A percentile compares a stretch with the other conserved stretches of the same genome.
These are phyloP conservation scores for Eragrostis curvula DNA, from an alignment of 176 grass and related monocot genomes.

Conservation along the genomic window DNA sequence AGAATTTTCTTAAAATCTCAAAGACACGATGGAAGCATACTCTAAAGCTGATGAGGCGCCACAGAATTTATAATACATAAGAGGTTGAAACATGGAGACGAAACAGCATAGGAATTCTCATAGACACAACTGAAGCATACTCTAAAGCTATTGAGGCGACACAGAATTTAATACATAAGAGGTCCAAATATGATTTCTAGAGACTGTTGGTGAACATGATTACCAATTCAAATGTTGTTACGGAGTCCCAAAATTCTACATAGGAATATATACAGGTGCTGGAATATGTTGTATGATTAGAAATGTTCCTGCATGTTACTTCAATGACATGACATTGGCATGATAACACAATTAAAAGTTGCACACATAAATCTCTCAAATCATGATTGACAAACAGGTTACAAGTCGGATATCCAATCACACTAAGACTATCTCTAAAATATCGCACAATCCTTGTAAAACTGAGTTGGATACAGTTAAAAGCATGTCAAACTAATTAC, in stretches of 20 bases:
- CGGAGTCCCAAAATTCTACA: too few species aligned
- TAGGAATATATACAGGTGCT: neutral
- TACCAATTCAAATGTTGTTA: neutral
- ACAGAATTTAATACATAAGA: neutral
- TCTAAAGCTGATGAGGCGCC: neutral
- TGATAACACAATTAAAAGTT: neutral
- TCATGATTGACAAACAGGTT: neutral
- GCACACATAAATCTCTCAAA: neutral
- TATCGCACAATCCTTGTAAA: neutral
- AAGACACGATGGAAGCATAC: neutral
- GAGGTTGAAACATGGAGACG: too few species aligned
- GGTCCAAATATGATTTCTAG: neutral
- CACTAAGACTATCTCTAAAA: neutral
- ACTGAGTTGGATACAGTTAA: neutral
- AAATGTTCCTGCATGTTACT: neutral
- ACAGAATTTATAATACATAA: neutral
- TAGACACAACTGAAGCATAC: too few species aligned
- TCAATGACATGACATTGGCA: neutral
- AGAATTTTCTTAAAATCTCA: neutral
- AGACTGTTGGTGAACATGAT: neutral
- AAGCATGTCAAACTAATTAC: constrained; percentile 5
- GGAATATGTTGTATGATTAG: neutral
- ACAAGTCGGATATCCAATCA: neutral
- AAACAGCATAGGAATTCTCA: too few species aligned
- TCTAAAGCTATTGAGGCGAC: neutral